Percentiles rank a stretch among this genome's conserved stretches.
Conservation (phyloP, 257 asterid genomes). For the Nicotiana tabacum region DNA sequence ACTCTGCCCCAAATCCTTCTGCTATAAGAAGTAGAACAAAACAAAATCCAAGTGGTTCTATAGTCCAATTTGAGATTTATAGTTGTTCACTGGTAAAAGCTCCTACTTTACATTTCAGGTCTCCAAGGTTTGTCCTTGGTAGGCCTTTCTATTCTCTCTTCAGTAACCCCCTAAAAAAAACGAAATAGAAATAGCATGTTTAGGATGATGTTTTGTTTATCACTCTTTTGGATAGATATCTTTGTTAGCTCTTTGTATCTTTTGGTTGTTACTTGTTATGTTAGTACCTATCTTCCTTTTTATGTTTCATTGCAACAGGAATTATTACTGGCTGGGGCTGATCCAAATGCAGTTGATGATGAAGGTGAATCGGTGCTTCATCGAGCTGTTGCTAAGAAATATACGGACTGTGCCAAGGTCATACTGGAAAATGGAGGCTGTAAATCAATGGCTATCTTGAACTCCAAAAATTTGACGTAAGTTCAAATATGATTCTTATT, state of each 20-base stretch:
- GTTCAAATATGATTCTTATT: constrained; percentile 28
- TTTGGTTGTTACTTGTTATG: constrained; percentile 2
- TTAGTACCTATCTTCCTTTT: neutral
- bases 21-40: neutral
- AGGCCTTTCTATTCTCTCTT: neutral
- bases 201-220: neutral
- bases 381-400: constrained; percentile 94
- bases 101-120: neutral
- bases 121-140: neutral
- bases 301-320: constrained; percentile 51
- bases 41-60: neutral
- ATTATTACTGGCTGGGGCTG: constrained; percentile 87
- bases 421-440: constrained; percentile 98
- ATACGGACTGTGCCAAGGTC: constrained; percentile 81
- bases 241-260: constrained; percentile 3
- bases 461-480: constrained; percentile 87
- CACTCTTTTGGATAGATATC: neutral
- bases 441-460: constrained; percentile 79
- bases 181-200: neutral
- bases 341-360: constrained; percentile 96
- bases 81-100: neutral
- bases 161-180: neutral
- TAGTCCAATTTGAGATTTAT: neutral
- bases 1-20: neutral
- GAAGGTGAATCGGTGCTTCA: constrained; percentile 99